Evolutionary conservation across 2,329 filamentous ascomycete species (phyloP).

Genomic region (Claviceps quebecensis): DNA sequence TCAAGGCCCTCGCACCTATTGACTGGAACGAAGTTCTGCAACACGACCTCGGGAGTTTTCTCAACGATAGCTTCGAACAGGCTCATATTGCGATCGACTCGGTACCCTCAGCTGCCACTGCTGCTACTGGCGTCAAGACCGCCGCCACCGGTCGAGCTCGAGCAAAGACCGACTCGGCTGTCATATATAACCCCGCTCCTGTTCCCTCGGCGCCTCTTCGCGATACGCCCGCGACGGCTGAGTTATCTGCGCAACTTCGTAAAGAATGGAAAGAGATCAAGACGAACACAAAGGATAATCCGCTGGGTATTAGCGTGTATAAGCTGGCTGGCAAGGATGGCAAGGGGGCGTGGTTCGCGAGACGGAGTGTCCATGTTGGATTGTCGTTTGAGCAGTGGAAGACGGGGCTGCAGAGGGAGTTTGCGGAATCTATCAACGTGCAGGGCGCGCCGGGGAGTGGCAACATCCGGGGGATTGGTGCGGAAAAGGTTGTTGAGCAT

Average conservation of each 20-base stretch:
- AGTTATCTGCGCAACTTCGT: slow-evolving; percentile 36
- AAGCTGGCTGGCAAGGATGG: slow-evolving; percentile 69
- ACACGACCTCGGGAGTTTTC: slow-evolving; percentile 37
- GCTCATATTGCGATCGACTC: slow-evolving; percentile 64
- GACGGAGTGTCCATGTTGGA: slow-evolving; percentile 69
- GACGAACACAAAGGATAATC: slow-evolving; percentile 56
- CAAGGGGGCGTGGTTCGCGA: slow-evolving; percentile 78
- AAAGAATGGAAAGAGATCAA: slow-evolving; percentile 83
- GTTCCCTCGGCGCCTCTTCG: slow-evolving; percentile 22
- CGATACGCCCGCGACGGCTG: slow-evolving; percentile 29
- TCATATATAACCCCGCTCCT: slow-evolving; percentile 35
- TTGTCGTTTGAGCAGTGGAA: slow-evolving; percentile 67
- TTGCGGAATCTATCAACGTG: slow-evolving; percentile 60
- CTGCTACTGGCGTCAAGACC: slow-evolving; percentile 14
- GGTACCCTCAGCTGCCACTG: slow-evolving; percentile 40
- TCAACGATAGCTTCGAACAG: slow-evolving; percentile 47
- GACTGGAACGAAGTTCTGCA: slow-evolving; percentile 34
- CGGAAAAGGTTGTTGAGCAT: slow-evolving; percentile 59
- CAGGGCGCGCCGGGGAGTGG: slow-evolving; percentile 57
- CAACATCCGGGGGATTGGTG: slow-evolving; percentile 73
- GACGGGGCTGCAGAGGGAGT: slow-evolving; percentile 63
- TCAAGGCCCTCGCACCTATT: slow-evolving; percentile 41
- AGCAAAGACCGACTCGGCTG: slow-evolving; percentile 40
- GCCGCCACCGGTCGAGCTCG: slow-evolving; percentile 33
- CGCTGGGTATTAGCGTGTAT: slow-evolving; percentile 62